Evolutionary conservation across 2,329 filamentous ascomycete genomes (phyloP), one percentile per base, ranked within the genome.

Genomic region (Claviceps paspali): DNA sequence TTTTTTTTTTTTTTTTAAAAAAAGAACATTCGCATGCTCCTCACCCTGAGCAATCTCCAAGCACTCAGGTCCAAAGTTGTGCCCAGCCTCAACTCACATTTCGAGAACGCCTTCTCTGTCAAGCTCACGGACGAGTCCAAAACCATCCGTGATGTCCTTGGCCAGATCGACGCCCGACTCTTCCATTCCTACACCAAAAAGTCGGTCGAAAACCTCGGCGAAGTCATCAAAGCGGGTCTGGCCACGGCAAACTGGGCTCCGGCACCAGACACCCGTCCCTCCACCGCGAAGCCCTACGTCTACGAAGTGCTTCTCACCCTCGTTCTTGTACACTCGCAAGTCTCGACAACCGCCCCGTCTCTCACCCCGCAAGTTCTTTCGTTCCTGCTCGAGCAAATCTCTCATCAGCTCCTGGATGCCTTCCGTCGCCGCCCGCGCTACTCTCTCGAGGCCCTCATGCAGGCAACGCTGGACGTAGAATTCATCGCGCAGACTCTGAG

Each of bases 401-500:
- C 81, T 9, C 63, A 71, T 5, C 78, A 86, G 43, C 76, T 96
- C n/a, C 76, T 95, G 12, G 72, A 79, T 21, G 79, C 84, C 0
- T 94, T 96, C 66, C 64, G 62, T 66, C 71, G 55, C 26, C 76
- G 79, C 6, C 57, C 67, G 4, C 66, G 65, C 15, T 96, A 91
- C 60, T 71, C 76, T 2, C 75, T 98, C 0, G 68, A 80, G 5
- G 79, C 82, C 6, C 72, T 98, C 35, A 93, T 96, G 79, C 92
- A 98, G 60, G 92, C 92, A 2, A 98, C 91, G 0, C 73, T 98
- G 1, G 91, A 98, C 52, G 87, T 95, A 2, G 91, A 98, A 59
- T 96, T 98, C 53, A 79, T 96, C 40, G 84, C 87, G 1, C 91
- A 98, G 63, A 95, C 88, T 5, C 70, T 98, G 24, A 82, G 75